Conservation (phyloP, 2,329 filamentous ascomycete species). For the Pseudogymnoascus destructans region DNA sequence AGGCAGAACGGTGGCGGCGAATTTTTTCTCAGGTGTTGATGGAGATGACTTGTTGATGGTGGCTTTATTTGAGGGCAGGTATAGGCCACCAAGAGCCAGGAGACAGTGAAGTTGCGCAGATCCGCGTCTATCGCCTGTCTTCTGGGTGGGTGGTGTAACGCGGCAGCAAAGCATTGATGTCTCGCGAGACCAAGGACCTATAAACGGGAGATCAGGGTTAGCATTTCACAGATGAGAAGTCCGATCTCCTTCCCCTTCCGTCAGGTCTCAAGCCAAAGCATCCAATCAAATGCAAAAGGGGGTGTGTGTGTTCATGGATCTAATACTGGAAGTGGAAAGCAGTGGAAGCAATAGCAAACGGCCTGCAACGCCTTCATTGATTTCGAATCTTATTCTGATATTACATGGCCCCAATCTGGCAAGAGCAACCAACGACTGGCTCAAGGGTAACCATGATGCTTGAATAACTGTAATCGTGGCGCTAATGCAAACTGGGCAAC, state of each 20-base stretch:
- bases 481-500: constrained; percentile 7
- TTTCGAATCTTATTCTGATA: constrained; percentile 9
- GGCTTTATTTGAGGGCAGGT: background rate
- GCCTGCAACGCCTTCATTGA: constrained; percentile 6
- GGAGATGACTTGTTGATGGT: constrained; percentile 3
- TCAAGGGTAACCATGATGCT: background rate
- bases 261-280: background rate
- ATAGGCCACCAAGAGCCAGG: background rate
- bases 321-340: background rate
- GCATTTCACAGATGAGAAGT: background rate
- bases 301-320: background rate
- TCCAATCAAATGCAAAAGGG: background rate
- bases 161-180: background rate
- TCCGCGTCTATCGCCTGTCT: constrained; percentile 6
- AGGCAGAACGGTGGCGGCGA: background rate
- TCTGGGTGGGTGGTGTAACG: background rate
- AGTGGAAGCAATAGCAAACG: background rate
- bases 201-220: background rate
- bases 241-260: background rate
- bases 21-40: background rate
- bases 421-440: background rate
- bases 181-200: background rate
- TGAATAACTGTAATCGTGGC: background rate
- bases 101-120: background rate
- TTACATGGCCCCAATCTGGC: background rate